Percentiles rank a stretch among this genome's conserved stretches.
Conservation (phyloP, 2,329 filamentous ascomycete genomes). For the Sporothrix globosa region DNA sequence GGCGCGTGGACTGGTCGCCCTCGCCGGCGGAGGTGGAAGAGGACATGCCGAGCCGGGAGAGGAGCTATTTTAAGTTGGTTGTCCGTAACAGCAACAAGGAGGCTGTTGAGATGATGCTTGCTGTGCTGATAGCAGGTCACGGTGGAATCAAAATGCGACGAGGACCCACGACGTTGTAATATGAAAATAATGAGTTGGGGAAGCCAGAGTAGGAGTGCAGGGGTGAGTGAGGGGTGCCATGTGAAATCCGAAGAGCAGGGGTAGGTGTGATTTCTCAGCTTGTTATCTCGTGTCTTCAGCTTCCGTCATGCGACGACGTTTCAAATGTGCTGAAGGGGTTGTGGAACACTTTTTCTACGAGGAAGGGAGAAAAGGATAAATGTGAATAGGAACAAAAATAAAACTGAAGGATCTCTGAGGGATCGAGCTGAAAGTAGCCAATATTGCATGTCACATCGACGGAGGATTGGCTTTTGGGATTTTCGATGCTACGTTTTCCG, state of each 20-base stretch:
- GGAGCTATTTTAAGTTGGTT: not conserved
- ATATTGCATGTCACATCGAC: too few relatives aligned
- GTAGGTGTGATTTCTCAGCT: not conserved
- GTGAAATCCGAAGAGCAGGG: not conserved
- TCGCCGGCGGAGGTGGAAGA: slow-evolving; percentile 22
- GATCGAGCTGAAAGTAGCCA: too few relatives aligned
- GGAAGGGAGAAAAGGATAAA: too few relatives aligned
- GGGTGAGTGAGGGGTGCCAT: too few relatives aligned
- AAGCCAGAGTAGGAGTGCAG: not conserved
- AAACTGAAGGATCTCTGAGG: too few relatives aligned
- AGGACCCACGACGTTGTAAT: not conserved
- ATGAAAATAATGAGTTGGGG: not conserved
- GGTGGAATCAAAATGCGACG: not conserved
- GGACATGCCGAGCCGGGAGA: not conserved
- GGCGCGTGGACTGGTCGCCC: not conserved
- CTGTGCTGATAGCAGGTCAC: not conserved
- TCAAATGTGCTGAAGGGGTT: not conserved
- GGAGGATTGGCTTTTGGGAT: too few relatives aligned
- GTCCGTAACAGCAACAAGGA: too few relatives aligned
- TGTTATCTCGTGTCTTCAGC: not conserved
- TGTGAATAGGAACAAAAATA: too few relatives aligned
- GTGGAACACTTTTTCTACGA: too few relatives aligned
- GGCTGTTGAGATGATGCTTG: too few relatives aligned
- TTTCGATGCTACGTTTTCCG: too few relatives aligned
- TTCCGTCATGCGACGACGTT: slow-evolving; percentile 10